Evolutionary conservation across 2,329 filamentous ascomycete species (phyloP).

Genomic region (Monilinia laxa): DNA sequence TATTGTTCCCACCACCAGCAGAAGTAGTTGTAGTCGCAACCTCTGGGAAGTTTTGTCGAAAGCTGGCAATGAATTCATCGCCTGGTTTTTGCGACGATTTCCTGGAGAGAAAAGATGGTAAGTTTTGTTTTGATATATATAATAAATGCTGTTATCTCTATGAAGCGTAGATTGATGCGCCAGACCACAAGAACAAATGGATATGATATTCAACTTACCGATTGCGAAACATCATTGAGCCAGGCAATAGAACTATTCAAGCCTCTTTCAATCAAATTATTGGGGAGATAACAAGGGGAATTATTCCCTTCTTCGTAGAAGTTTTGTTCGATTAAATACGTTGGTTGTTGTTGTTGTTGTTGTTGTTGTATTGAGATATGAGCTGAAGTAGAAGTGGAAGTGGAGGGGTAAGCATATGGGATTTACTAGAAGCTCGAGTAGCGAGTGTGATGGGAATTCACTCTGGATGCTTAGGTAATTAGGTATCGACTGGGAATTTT

Average conservation of each 20-base stretch:
- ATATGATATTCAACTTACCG: slow-evolving; percentile 35
- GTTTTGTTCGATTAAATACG: not conserved
- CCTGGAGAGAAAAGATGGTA: slow-evolving; percentile 48
- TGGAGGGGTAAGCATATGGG: slow-evolving; percentile 19
- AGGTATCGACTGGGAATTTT: not conserved
- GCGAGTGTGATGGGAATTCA: slow-evolving; percentile 31
- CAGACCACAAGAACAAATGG: not conserved
- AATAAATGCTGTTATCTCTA: not conserved
- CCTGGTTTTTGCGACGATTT: slow-evolving; percentile 73
- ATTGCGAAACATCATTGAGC: slow-evolving; percentile 42
- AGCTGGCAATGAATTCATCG: slow-evolving; percentile 79
- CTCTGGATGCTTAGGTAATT: not conserved
- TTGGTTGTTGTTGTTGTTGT: not conserved
- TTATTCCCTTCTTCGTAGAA: not conserved
- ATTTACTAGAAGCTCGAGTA: slow-evolving; percentile 24
- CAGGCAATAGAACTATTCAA: slow-evolving; percentile 27
- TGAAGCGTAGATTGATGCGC: slow-evolving; percentile 9
- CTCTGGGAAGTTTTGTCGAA: slow-evolving; percentile 80
- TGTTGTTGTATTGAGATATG: not conserved
- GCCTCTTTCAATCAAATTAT: slow-evolving; percentile 27
- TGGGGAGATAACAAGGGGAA: not conserved
- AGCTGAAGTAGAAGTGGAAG: slow-evolving; percentile 15
- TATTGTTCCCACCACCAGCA: slow-evolving; percentile 43
- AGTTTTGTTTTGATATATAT: not conserved
- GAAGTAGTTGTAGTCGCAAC: slow-evolving; percentile 55